Percentiles rank a stretch among this genome's conserved stretches.
Conservation (phyloP, 139 green algal species). For the Haematococcus sp. region DNA sequence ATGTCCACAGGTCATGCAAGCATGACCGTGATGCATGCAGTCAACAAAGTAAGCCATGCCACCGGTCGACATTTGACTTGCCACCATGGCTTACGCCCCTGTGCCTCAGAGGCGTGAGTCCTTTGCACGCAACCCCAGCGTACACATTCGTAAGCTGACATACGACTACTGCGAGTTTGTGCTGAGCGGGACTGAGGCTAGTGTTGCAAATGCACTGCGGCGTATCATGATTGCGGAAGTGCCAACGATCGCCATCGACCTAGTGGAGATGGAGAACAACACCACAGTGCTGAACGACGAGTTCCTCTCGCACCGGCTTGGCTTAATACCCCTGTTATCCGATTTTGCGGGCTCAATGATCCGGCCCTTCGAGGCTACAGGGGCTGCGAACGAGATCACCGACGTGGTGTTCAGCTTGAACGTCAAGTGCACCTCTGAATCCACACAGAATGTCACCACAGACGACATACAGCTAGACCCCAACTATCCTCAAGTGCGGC, state of each 20-base stretch:
- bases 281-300: slow-evolving; percentile 97
- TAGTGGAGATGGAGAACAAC: slow-evolving; percentile 98
- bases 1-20: too few relatives aligned
- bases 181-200: slow-evolving; percentile 80
- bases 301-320: slow-evolving; percentile 51
- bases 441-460: slow-evolving; percentile 22
- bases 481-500: slow-evolving; percentile 17
- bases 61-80: too few relatives aligned
- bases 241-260: slow-evolving; percentile 96
- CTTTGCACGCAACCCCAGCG: slow-evolving; percentile 35
- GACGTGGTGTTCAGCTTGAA: slow-evolving; percentile 66
- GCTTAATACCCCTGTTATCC: slow-evolving; percentile 16
- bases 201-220: slow-evolving; percentile 91
- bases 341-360: slow-evolving; percentile 6
- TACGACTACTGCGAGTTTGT: slow-evolving; percentile 86
- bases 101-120: too few relatives aligned
- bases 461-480: slow-evolving; percentile 24
- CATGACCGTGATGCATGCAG: too few relatives aligned
- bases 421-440: slow-evolving; percentile 47
- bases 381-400: slow-evolving; percentile 47
- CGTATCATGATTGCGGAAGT: slow-evolving; percentile 93
- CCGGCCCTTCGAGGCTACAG: slow-evolving; percentile 22
- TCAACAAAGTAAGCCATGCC: too few relatives aligned
- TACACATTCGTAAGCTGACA: slow-evolving; percentile 60
- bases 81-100: too few relatives aligned